Base-by-base conservation (phyloP, 1,284 basidiomycete genomes). In the Austroboletus olivaceoglutinosus region DNA sequence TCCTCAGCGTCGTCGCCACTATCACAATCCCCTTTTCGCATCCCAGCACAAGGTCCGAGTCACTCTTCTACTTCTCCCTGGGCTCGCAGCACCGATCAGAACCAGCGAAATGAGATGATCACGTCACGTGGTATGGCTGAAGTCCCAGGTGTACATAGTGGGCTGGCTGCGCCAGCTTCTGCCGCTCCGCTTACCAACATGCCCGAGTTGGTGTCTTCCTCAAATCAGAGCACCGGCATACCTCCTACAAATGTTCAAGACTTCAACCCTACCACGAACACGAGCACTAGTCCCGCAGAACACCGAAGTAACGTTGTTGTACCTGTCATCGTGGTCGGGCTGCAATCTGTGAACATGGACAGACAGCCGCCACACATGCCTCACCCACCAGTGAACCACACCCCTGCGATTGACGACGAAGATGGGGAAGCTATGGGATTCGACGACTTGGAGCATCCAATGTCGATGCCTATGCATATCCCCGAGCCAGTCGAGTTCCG, bases 271-370 rank as follows among this genome's bases (percentile, higher is more conserved):
- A 40, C 47, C 33, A 44, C 58, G 22, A 59, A 41, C 45, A 27
- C 55, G 22, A 48, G 18, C 21, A 42, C 31, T 27, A 47, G 47
- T 45, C 15, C 33, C 10, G 38, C 58, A 42, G 65, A 67, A 57
- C 57, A 57, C 16, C 58, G 53, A 27, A 52, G 52, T 54, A 77
- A 71, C 59, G 73, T 81, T 31, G 82, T 90, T 23, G 81, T 89
- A 15, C 88, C 88, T 29, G 86, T 91, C 51, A 89, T 91, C 54
- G 81, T 91, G 45, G 88, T 91, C 29, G 88, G 89, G 18, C 70
- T 91, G 34, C 87, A 89, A 67, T 85, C 83, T 48, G 85, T 89
- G 30, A 76, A 80, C 58, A 70, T 76, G 53, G 74, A 73, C 47
- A 73, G 68, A 54, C 67, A 62, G 19, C 52, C 43, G 10, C 65